Evolutionary conservation across 176 grass and related monocot species (phyloP), one percentile per base, ranked within the genome.

Genomic region (Triticum monococcum): DNA sequence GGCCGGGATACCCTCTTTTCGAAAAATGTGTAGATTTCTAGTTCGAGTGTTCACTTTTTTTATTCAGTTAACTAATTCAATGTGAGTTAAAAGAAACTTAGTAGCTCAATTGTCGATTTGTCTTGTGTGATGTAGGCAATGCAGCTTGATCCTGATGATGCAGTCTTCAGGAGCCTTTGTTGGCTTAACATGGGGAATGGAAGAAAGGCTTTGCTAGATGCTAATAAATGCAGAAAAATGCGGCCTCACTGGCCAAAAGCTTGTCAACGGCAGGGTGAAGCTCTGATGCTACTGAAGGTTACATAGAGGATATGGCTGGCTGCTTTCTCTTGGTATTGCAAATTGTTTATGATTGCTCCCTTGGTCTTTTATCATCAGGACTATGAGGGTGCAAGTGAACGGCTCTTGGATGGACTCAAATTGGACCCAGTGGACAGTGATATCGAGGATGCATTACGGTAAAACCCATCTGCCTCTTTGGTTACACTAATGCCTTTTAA

Each of bases 381-480:
- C 24, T 74, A 74, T 38, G 23, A 74, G 12, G 38, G 40, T 3
- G 71, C 71, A 45, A 26, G n/a, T 14, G 71, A 46, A 14, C 6
- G n/a, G 24, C 17, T 74, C 40, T 46, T 46, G 38, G 38, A 74
- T 74, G 71, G 71, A 46, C 71, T 74, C 14, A 74, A 74, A 38
- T 74, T 74, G 71, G 71, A 74, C 71, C 71, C 71, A 74, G n/a
- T n/a, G 3, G 41, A 74, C 40, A 26, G 6, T 74, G 71, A 46
- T 40, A 46, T 74, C 43, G 71, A 74, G 38, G 40, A 74, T 45
- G 71, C 71, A 46, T 74, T 74, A 74, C 5, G 71, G 71, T 74
- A 74, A 74, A 45, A 18, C 71, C 12, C 11, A 46, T 46, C 71
- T 45, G 43, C 45, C 45, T 4, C 45, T 48, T 48, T 48, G 45